phyloP scores from a whole-genome alignment of 257 asterid genomes.

The Plectranthus barbatus region DNA sequence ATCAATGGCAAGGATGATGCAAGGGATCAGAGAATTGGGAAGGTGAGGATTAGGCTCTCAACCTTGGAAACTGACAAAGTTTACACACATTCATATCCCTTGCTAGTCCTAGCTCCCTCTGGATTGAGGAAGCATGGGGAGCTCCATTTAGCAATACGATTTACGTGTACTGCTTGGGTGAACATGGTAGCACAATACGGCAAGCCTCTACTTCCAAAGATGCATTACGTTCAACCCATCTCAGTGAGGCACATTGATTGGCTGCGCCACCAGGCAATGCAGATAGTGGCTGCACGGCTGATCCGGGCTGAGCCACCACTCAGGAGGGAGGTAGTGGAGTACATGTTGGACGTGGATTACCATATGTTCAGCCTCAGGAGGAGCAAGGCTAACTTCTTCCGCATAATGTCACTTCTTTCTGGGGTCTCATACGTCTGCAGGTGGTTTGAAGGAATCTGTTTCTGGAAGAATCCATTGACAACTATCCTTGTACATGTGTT shows the following conservation, averaged over 20 bases:
- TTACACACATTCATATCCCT: conserved; percentile 68
- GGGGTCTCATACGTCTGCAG: conserved; percentile 39
- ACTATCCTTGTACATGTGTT: conserved; percentile 63
- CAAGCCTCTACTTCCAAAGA: conserved; percentile 72
- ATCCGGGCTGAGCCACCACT: conserved; percentile 82
- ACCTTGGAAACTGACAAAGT: conserved; percentile 59
- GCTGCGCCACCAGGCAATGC: conserved; percentile 89
- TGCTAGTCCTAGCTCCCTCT: conserved; percentile 59
- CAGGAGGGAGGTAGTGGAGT: conserved; percentile 69
- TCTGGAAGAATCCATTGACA: conserved; percentile 73
- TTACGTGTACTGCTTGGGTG: conserved; percentile 73
- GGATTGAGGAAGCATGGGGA: conserved; percentile 82
- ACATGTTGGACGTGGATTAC: conserved; percentile 75
- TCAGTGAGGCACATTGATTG: conserved; percentile 76
- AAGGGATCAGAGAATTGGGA: conserved; percentile 71
- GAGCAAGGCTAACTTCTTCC: conserved; percentile 81
- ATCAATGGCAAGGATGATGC: conserved; percentile 53
- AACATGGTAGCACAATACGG: conserved; percentile 72
- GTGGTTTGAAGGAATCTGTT: conserved; percentile 69
- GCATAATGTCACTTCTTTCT: conserved; percentile 63
- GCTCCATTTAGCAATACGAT: conserved; percentile 73
- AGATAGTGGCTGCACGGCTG: conserved; percentile 54
- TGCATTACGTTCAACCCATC: conserved; percentile 77
- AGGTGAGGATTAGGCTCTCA: conserved; percentile 78
- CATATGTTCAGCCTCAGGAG: conserved; percentile 73